phyloP scores from a whole-genome alignment of 441 rosid species.

The Capsella rubella region DNA sequence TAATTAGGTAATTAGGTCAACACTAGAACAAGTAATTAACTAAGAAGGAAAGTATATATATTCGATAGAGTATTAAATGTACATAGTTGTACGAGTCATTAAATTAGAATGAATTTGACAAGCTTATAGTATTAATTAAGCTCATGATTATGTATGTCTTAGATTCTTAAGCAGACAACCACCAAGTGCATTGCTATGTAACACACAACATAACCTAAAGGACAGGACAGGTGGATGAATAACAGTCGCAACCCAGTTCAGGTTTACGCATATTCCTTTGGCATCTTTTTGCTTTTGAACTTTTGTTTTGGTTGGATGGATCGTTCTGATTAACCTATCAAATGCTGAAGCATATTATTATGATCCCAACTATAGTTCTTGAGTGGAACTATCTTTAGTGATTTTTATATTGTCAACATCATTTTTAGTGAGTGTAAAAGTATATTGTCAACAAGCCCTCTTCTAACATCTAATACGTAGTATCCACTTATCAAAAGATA shows the following conservation, averaged over 20 bases:
- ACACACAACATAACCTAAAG: neutral
- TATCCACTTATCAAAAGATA: neutral
- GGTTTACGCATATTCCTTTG: constrained; percentile 31
- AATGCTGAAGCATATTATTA: neutral
- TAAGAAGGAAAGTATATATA: neutral
- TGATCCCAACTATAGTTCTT: neutral
- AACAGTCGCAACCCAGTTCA: neutral
- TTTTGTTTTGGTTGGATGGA: neutral
- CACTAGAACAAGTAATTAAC: constrained; percentile 32
- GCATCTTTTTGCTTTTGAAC: constrained; percentile 9
- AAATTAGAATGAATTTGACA: neutral
- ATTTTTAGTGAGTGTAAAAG: too few relatives aligned
- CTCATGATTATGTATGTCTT: neutral
- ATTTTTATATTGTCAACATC: too few relatives aligned
- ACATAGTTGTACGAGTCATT: neutral
- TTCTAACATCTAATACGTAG: too few relatives aligned
- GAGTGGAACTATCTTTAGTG: too few relatives aligned
- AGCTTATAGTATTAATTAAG: neutral
- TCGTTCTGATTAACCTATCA: neutral
- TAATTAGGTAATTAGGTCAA: neutral
- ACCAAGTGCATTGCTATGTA: constrained; percentile 1
- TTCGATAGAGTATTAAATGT: neutral
- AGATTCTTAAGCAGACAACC: neutral
- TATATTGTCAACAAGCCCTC: too few relatives aligned
- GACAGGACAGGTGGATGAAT: constrained; percentile 11